Evolutionary conservation across 192 early-diverging fungal genomes (phyloP).

Genomic region (Entomortierella lignicola): DNA sequence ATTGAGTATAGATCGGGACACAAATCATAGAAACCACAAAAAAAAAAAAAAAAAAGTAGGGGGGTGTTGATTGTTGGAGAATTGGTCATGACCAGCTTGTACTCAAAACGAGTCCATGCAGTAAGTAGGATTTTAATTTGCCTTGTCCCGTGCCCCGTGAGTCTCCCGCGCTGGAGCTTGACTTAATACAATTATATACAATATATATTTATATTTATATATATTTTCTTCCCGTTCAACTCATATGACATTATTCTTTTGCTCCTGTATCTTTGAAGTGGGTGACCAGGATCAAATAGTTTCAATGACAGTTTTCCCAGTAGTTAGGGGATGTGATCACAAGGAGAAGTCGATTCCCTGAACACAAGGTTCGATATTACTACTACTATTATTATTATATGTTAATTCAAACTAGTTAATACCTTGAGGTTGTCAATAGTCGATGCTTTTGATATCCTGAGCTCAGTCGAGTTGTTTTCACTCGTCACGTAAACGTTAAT

Average conservation of each 20-base stretch:
- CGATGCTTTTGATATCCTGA: conserved; percentile 83
- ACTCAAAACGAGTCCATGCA: not conserved
- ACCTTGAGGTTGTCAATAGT: conserved; percentile 82
- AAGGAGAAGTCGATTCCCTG: not conserved
- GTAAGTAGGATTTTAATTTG: too few species aligned
- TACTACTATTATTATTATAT: too few species aligned
- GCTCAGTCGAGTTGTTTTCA: conserved; percentile 84
- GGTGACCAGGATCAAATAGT: not conserved
- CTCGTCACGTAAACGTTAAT: conserved; percentile 91
- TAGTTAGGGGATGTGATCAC: too few species aligned
- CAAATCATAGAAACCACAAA: not conserved
- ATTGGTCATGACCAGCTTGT: not conserved
- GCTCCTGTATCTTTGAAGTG: not conserved
- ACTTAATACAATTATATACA: too few species aligned
- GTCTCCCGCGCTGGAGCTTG: conserved; percentile 11
- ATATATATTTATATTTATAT: too few species aligned
- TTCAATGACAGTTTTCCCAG: not conserved
- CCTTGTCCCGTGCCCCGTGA: conserved; percentile 14
- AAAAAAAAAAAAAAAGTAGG: conserved; percentile 1
- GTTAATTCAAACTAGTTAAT: too few species aligned
- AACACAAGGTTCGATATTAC: not conserved
- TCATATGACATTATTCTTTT: not conserved
- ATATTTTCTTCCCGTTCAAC: not conserved
- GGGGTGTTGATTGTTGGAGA: not conserved
- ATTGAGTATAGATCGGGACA: not conserved